Base-by-base conservation (phyloP, 2,329 filamentous ascomycete species). In the Elsinoe arachidis region DNA sequence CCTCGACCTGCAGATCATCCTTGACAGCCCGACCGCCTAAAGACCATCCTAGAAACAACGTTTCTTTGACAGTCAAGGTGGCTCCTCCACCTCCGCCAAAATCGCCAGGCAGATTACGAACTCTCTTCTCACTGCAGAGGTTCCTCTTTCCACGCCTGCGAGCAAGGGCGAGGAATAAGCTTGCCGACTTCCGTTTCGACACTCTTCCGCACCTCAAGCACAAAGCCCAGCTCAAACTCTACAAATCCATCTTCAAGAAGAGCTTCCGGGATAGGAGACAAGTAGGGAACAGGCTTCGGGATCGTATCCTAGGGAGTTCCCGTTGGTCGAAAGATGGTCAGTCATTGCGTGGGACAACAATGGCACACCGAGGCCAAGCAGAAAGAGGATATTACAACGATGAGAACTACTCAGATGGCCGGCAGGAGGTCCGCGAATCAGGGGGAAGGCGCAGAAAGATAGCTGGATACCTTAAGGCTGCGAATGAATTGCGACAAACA, bases 381-480 rank as follows among this genome's bases (percentile, higher is more conserved):
- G 44, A 55, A 59, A 68, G 37, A 15, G 54, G 59, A 51, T 58
- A 71, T 64, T 69, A 76, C 72, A 72, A 68, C 60, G 62, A 65
- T 19, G 57, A 61, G 30, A 51, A 46, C 34, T 57, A 58, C 44
- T 59, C 69, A 58, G 59, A 58, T 52, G 62, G 67, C 67, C 70
- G 66, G 65, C 62, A 67, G 67, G 71, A 72, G 69, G 67, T 70
- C 55, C 68, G 72, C 63, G 75, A 90, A 72, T 79, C 81, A 35
- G 90, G 90, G 1, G 80, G 83, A n/a, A 78, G 89, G 62, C 80
- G 92, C 64, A 86, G 80, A 71, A 95, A 86, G 76, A 75, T 96
- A 43, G 88, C 87, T 34, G 84, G 82, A 11, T 87, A 87, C 66
- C 67, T 88, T 56, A 85, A 82, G 67, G 84, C 85, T 53, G 86